Conservation (phyloP, 106 monocot genomes). For the Apostasia shenzhenica region DNA sequence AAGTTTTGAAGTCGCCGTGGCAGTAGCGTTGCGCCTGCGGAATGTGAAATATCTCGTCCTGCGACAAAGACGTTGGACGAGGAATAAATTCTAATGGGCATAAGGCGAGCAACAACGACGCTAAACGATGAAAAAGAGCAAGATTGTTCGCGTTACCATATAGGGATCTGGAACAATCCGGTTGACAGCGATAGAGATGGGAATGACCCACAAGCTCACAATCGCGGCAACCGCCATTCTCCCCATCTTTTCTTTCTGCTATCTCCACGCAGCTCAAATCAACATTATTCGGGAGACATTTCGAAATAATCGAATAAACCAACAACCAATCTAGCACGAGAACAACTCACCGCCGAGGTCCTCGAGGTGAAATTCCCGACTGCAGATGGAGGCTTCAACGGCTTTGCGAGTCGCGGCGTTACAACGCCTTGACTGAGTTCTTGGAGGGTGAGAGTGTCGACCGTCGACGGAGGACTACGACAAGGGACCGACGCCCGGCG, state of each 20-base stretch:
- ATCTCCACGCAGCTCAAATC: background rate
- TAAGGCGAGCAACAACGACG: background rate
- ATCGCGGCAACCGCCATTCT: conserved; percentile 33
- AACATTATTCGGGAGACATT: too few species aligned
- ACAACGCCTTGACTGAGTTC: too few species aligned
- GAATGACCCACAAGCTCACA: conserved; percentile 61
- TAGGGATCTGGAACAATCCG: conserved; percentile 71
- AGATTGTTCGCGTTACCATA: conserved; percentile 45
- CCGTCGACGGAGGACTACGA: too few species aligned
- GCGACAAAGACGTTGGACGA: conserved; percentile 4
- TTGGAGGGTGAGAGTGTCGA: too few species aligned
- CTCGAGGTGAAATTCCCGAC: too few species aligned
- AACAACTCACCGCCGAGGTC: too few species aligned
- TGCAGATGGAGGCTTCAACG: too few species aligned
- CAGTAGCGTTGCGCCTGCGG: conserved; percentile 87
- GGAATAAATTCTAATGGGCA: conserved; percentile 12
- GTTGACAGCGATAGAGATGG: conserved; percentile 61
- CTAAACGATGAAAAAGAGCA: background rate
- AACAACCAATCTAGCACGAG: too few species aligned
- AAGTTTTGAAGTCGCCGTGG: conserved; percentile 55
- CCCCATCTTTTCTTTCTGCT: conserved; percentile 40
- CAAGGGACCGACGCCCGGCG: too few species aligned
- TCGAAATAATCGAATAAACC: too few species aligned
- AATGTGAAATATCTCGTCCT: conserved; percentile 97
- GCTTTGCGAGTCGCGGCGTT: too few species aligned